These are phyloP conservation scores for Gynandropsis gynandra DNA, from an alignment of 345 rosid genomes.

Conservation along the genomic window DNA sequence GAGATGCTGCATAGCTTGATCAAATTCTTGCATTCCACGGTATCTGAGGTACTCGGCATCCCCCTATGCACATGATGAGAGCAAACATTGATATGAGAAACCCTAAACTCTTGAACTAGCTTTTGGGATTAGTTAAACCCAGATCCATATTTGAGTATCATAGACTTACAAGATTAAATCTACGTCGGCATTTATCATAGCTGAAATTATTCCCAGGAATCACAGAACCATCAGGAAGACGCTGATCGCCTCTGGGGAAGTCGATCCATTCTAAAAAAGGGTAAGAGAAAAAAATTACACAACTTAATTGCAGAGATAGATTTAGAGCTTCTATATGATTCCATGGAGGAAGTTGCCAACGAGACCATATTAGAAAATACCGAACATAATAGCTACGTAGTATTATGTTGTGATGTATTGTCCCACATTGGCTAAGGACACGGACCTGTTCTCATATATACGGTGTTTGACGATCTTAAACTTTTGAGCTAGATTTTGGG, in stretches of 20 bases:
- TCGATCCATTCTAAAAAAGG: conserved; percentile 78
- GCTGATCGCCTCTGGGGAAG: conserved; percentile 87
- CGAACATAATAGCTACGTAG: no score
- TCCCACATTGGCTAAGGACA: no score
- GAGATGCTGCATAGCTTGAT: conserved; percentile 82
- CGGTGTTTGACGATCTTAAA: no score
- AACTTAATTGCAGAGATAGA: background rate
- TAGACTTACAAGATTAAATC: conserved; percentile 78
- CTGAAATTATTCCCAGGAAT: conserved; percentile 73
- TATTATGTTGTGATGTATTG: no score
- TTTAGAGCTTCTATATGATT: no score
- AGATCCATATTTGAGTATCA: no score
- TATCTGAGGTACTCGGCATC: conserved; percentile 76
- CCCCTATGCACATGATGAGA: conserved; percentile 35
- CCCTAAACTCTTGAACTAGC: background rate
- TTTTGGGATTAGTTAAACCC: no score
- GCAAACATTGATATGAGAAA: background rate
- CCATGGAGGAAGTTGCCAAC: no score
- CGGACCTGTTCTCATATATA: no score
- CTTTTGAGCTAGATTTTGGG: no score
- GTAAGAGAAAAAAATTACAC: conserved; percentile 10
- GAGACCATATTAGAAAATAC: background rate
- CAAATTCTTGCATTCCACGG: conserved; percentile 85
- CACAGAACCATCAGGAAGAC: conserved; percentile 54
- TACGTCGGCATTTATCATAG: conserved; percentile 86